Base-by-base conservation (phyloP, 108 stramenopile species). In the Epipyxis sp. region DNA sequence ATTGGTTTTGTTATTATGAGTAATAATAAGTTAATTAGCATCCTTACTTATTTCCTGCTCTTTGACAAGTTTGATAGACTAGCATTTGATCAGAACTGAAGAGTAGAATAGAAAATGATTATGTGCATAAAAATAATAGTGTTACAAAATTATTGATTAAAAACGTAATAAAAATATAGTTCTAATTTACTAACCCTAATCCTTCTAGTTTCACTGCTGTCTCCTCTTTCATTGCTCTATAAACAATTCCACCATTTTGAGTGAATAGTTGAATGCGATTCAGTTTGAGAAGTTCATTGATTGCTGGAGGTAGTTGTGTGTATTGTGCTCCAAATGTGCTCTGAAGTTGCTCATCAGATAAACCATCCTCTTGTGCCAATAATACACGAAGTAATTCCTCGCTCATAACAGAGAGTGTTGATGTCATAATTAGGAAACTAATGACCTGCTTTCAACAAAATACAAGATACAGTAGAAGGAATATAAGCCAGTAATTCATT, bases 51-150 rank as follows among this genome's bases (percentile, higher is more conserved):
- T 94, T 92, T 0, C 91, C 94, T 1, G 92, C 81, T 71, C 88
- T 86, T 78, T 94, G 92, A 84, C 96, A 92, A 35, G 92, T 90
- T 83, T 96, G 95, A 79, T 94, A 94, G 0, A 97, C 95, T 81
- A 88, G 76, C 81, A 86, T 80, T 34, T 88, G 83, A 76, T 88
- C 87, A 32, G 84, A 79, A 35, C 78, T 85, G 16, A 76, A 61
- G 40, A 44, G 0, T 3, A 72, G 10, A 37, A 42, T 50, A 10
- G 71, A 35, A 3, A 50, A 42, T 46, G 34, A 32, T 6, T 72
- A 72, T 40, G 37, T 62, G 10, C 37, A 62, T n/a, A n/a, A n/a
- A n/a, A 40, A 1, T 1, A 42, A 40, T 69, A 1, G 29, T 1
- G 1, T 32, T 29, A 1, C 1, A 1, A 1, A 1, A 1, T 1